These are phyloP conservation scores for Bipolaris bicolor DNA, from an alignment of 2,329 filamentous ascomycete species.

Conservation along the genomic window DNA sequence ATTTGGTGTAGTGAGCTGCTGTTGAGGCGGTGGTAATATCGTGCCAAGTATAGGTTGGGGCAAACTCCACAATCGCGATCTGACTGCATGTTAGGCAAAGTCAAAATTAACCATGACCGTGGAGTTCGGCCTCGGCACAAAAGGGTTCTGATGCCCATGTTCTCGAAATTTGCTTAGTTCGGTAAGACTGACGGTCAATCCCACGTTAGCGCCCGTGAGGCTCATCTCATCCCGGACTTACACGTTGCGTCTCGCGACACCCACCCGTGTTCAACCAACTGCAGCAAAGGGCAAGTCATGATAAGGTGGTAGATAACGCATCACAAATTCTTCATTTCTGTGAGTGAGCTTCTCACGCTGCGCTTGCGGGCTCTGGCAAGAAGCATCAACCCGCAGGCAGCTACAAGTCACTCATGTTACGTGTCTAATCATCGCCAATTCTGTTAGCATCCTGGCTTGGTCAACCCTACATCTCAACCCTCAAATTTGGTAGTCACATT, in stretches of 20 bases:
- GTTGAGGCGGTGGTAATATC: neutral
- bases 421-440: constrained; percentile 12
- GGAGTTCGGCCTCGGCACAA: neutral
- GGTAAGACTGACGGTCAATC: constrained; percentile 19
- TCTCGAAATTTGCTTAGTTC: constrained; percentile 12
- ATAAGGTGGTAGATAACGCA: constrained; percentile 5
- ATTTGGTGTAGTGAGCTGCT: neutral
- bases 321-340: neutral
- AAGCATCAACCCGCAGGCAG: constrained; percentile 1
- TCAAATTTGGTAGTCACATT: neutral
- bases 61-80: neutral
- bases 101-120: neutral
- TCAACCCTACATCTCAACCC: neutral
- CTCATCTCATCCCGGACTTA: constrained; percentile 34
- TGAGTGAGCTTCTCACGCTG: constrained; percentile 2
- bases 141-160: neutral
- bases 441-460: neutral
- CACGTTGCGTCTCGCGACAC: constrained; percentile 34
- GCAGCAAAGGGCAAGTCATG: constrained; percentile 16
- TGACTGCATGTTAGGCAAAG: neutral
- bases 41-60: neutral
- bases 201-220: constrained; percentile 38
- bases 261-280: constrained; percentile 1
- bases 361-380: neutral
- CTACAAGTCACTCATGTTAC: constrained; percentile 3